These are phyloP conservation scores for Allium cepa DNA, from an alignment of 106 monocot species.

Conservation along the genomic window DNA sequence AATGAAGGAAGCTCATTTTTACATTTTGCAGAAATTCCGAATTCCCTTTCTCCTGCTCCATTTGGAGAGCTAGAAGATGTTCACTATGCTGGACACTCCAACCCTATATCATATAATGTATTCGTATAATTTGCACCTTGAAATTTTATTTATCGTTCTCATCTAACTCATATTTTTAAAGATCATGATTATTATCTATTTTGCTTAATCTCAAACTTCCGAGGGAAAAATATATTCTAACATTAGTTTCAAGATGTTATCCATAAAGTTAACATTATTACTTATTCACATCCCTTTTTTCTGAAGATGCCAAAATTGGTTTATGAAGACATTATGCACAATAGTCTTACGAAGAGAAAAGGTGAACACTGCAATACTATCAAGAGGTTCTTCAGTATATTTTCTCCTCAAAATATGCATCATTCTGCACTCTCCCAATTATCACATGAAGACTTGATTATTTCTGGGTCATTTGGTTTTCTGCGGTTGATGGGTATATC, in stretches of 20 bases:
- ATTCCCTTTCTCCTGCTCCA: conserved; percentile 70
- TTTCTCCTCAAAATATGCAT: conserved; percentile 52
- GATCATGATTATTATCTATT: no score
- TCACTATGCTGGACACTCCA: conserved; percentile 67
- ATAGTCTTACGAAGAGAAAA: conserved; percentile 13
- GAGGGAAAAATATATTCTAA: no score
- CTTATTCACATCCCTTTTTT: not conserved
- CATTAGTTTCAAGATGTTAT: no score
- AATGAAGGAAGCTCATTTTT: conserved; percentile 92
- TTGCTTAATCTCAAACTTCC: no score
- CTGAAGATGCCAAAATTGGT: conserved; percentile 83
- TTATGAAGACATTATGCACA: conserved; percentile 38
- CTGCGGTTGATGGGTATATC: conserved; percentile 76
- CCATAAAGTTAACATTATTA: no score
- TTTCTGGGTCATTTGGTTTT: conserved; percentile 70
- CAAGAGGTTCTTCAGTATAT: conserved; percentile 65
- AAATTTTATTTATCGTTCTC: no score
- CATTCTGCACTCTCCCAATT: conserved; percentile 31
- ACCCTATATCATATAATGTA: conserved; percentile 88
- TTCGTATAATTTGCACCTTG: not conserved
- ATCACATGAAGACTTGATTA: conserved; percentile 7
- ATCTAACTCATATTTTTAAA: no score
- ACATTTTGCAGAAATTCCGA: conserved; percentile 76
- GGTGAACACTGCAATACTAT: conserved; percentile 27
- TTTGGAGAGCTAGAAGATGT: conserved; percentile 78